Evolutionary conservation across 371 early-diverging fungal species (phyloP), one percentile per base, ranked within the genome.

Genomic region (Basidiobolus meristosporus): DNA sequence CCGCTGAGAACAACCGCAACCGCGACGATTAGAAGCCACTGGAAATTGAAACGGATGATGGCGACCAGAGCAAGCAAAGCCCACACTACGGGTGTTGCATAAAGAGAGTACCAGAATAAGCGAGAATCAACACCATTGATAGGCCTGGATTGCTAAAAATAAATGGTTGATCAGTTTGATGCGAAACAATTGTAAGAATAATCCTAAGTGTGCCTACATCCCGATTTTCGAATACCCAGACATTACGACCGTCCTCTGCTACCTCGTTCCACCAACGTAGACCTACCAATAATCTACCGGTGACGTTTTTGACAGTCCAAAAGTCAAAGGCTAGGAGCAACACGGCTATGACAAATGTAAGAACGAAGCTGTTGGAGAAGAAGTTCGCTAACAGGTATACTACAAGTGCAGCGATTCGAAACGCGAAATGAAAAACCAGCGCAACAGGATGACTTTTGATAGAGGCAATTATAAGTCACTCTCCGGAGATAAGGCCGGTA

Each of bases 211-310:
- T 23, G 53, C 70, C 53, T 66, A 87, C 90, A 54, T 76, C 78
- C 33, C 80, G 70, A 37, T 81, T 79, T 53, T 97, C 97, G 65
- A 93, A 97, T 11, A 86, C 72, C 97, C 97, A 97, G 41, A 67
- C 73, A 40, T 80, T 86, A 3, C 82, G 63, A 21, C 95, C 97
- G 51, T 91, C 90, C 36, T 88, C 88, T 40, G 70, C 68, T 43
- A 90, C 85, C 56, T 90, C 89, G 59, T 87, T 95, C 97, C 97
- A 97, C 97, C 97, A 95, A 43, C 97, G 73, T 36, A 93, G 59
- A 2, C 97, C 97, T 3, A 97, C 96, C 30, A 97, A 64, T 35
- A 90, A 59, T 40, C 97, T 69, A 2, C 97, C 97, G 12, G 93
- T 80, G 16, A 97, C 82, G 47, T 97, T 97, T 60, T 97, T 97